Percentiles rank a stretch among this genome's conserved stretches.
phyloP scores from a whole-genome alignment of 371 early-diverging fungal genomes.

The Amoeboaphelidium occidentale region DNA sequence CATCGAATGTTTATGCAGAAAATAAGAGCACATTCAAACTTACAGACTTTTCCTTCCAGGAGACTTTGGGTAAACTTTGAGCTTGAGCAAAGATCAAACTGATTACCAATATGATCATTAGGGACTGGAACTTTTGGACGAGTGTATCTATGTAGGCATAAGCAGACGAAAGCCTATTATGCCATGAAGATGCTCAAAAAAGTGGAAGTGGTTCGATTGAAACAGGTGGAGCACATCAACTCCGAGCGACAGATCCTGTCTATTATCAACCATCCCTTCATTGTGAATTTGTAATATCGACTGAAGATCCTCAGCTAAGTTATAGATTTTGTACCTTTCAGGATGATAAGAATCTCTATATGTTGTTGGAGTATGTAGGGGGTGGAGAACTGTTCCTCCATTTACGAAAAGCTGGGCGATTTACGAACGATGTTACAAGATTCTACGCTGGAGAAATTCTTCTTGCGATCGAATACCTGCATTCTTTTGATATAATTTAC shows the following conservation, averaged over 20 bases:
- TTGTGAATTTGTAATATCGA: constrained; percentile 79
- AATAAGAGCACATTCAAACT: too few relatives aligned
- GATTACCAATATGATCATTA: too few relatives aligned
- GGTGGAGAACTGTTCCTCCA: constrained; percentile 80
- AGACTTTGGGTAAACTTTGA: too few relatives aligned
- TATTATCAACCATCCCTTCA: constrained; percentile 61
- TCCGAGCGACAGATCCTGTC: constrained; percentile 87
- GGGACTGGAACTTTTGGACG: constrained; percentile 98
- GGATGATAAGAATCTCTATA: constrained; percentile 53
- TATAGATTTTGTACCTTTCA: constrained; percentile 79
- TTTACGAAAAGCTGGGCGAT: constrained; percentile 20
- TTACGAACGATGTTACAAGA: constrained; percentile 14
- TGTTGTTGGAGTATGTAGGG: constrained; percentile 78
- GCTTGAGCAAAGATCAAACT: too few relatives aligned
- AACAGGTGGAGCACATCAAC: constrained; percentile 92
- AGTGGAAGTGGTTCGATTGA: constrained; percentile 69
- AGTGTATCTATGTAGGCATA: constrained; percentile 67
- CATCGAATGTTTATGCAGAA: too few relatives aligned
- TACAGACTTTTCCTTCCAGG: too few relatives aligned
- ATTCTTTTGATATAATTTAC: constrained; percentile 31
- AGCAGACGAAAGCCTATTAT: constrained; percentile 31
- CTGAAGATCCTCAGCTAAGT: too few relatives aligned
- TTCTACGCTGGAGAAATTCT: constrained; percentile 19
- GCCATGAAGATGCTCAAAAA: constrained; percentile 96
- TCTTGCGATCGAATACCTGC: constrained; percentile 33